These are phyloP conservation scores for Lipomyces anomalus DNA, from an alignment of 805 yeast species.

Conservation along the genomic window DNA sequence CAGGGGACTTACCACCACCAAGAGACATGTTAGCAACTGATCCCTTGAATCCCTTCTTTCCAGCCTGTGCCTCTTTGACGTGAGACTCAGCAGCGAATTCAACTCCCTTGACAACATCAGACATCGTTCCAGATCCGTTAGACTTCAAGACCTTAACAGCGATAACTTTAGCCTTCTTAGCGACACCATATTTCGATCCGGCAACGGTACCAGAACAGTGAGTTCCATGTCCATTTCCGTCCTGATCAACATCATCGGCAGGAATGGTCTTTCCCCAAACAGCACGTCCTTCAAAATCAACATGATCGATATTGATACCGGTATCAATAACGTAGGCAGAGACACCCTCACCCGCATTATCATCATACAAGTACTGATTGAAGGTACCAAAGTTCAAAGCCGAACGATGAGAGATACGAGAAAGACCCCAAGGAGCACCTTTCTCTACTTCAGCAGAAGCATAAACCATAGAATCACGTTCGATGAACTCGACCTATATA, in stretches of 20 bases:
- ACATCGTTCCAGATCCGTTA: slow-evolving; percentile 55
- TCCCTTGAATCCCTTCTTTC: slow-evolving; percentile 47
- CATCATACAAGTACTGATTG: slow-evolving; percentile 55
- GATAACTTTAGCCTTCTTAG: slow-evolving; percentile 52
- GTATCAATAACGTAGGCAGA: slow-evolving; percentile 54
- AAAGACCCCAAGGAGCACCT: slow-evolving; percentile 72
- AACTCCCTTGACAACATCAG: slow-evolving; percentile 58
- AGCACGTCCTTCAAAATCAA: slow-evolving; percentile 57
- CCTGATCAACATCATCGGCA: slow-evolving; percentile 41
- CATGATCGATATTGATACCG: slow-evolving; percentile 49
- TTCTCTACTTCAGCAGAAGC: slow-evolving; percentile 46
- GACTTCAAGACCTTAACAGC: slow-evolving; percentile 58
- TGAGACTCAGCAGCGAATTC: slow-evolving; percentile 54
- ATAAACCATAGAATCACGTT: slow-evolving; percentile 48
- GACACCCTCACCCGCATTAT: slow-evolving; percentile 56
- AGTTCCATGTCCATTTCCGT: slow-evolving; percentile 61
- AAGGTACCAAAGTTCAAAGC: slow-evolving; percentile 54
- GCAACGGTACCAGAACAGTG: slow-evolving; percentile 66
- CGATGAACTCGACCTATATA: slow-evolving; percentile 49
- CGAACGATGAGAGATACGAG: slow-evolving; percentile 61
- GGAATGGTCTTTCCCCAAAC: slow-evolving; percentile 57
- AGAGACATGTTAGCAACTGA: slow-evolving; percentile 59
- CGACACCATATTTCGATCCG: slow-evolving; percentile 53
- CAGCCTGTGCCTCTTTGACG: slow-evolving; percentile 33
- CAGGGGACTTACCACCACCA: slow-evolving; percentile 53